Evolutionary conservation across 345 rosid genomes (phyloP).

Genomic region (Luvunga scandens): DNA sequence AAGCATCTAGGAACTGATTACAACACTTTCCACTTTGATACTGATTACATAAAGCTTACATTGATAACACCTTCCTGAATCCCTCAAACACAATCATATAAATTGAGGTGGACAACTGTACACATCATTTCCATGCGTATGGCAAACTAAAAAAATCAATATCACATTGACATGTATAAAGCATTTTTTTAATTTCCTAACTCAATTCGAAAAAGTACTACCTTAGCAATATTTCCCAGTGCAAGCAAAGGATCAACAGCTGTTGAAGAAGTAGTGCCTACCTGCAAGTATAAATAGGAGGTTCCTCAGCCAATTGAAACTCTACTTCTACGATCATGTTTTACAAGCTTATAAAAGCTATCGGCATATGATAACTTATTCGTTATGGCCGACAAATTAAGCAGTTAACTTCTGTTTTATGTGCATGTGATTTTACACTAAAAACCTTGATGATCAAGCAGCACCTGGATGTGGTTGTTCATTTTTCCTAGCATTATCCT

Average conservation of each 20-base stretch:
- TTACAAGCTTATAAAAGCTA: neutral
- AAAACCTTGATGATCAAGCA: neutral
- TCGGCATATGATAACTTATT: neutral
- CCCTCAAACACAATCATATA: neutral
- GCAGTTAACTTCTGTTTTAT: neutral
- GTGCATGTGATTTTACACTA: neutral
- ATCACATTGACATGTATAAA: neutral
- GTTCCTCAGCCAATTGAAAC: neutral
- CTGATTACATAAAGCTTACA: neutral
- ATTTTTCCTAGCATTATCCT: neutral
- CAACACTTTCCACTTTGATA: neutral
- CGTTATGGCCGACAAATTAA: neutral
- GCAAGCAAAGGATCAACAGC: constrained; percentile 75
- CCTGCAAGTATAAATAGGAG: constrained; percentile 38
- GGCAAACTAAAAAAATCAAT: neutral
- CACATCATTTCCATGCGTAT: neutral
- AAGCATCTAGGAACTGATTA: neutral
- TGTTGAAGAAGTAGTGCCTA: constrained; percentile 87
- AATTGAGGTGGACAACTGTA: neutral
- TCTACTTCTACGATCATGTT: neutral
- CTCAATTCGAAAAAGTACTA: constrained; percentile 14
- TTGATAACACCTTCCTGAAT: neutral
- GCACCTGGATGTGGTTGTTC: neutral
- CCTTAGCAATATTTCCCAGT: constrained; percentile 70
- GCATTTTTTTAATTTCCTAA: neutral